phyloP scores from a whole-genome alignment of 805 yeast genomes.

The Isabelozyma heimii region DNA sequence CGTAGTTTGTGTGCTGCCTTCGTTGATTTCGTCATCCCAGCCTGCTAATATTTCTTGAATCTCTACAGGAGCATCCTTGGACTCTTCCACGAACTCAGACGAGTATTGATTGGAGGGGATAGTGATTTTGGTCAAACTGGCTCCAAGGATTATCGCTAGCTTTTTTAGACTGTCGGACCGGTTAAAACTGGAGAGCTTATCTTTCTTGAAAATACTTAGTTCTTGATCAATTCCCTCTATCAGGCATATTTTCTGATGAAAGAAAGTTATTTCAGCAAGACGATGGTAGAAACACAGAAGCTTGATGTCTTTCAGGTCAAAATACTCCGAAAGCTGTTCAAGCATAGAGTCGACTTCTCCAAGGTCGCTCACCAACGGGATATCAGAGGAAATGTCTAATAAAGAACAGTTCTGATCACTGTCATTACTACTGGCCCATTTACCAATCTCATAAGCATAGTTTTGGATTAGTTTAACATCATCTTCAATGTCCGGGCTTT shows the following conservation, averaged over 20 bases:
- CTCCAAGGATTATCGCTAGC: constrained; percentile 7
- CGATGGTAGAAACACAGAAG: too few relatives aligned
- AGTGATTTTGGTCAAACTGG: constrained; percentile 11
- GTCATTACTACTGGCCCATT: constrained; percentile 6
- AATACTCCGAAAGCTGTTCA: constrained; percentile 22
- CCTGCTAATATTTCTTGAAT: constrained; percentile 1
- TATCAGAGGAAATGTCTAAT: constrained; percentile 15
- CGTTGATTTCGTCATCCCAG: constrained; percentile 1
- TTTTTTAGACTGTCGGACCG: constrained; percentile 1
- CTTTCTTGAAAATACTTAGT: constrained; percentile 10
- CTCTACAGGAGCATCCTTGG: not conserved
- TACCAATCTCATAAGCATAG: constrained; percentile 27
- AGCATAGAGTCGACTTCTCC: constrained; percentile 39
- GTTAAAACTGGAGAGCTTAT: constrained; percentile 5
- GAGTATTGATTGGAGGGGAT: not conserved
- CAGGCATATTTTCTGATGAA: too few relatives aligned
- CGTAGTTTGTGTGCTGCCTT: too few relatives aligned
- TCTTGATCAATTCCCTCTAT: constrained; percentile 13
- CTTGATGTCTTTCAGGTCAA: too few relatives aligned
- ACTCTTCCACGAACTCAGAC: not conserved
- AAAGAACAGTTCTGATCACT: constrained; percentile 9
- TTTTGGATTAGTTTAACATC: constrained; percentile 19
- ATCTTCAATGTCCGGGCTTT: not conserved
- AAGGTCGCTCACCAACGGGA: constrained; percentile 15
- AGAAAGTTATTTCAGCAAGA: too few relatives aligned